Evolutionary conservation across 768 basidiomycete genomes (phyloP), one percentile per base, ranked within the genome.

Genomic region (Clavaria fumosa): DNA sequence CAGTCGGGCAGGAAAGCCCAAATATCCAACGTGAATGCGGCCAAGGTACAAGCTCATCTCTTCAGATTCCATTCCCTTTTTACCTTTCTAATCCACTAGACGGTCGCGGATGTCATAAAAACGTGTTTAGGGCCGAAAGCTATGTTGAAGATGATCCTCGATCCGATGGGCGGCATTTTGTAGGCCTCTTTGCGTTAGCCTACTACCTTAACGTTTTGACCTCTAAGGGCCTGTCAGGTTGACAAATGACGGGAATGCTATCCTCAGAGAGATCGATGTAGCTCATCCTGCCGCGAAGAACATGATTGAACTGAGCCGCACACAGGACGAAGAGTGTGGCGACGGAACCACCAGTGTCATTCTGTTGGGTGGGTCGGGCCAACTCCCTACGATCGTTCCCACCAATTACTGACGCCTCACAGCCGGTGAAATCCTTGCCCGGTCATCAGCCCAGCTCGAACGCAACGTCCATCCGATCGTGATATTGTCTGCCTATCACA

Each of bases 151-250:
- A 97, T 99, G 95, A 95, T 97, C 48, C 61, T 96, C 31, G 93
- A 97, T 62, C 91, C 91, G 1, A 97, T 99, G 95, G 95, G 95
- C 37, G 95, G 95, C 38, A 97, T 99, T 49, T 53, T 96, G 93
- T 93, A 41, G 38, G 76, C 66, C 22, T 34, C 23, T 17, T 23
- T 34, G 38, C 38, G n/a, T n/a, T n/a, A n/a, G n/a, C n/a, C n/a
- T n/a, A n/a, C n/a, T n/a, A n/a, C n/a, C n/a, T n/a, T n/a, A n/a
- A n/a, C n/a, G n/a, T n/a, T n/a, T n/a, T n/a, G n/a, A n/a, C n/a
- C n/a, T n/a, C n/a, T n/a, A n/a, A n/a, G n/a, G n/a, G n/a, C n/a
- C n/a, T n/a, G n/a, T 19, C 46, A 95, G 91, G 44, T 63, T 96
- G 14, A 97, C 95, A 2, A 96, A 97, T 56, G 93, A 99, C 51